phyloP scores from a whole-genome alignment of 1,139 yeast species.

The Magnusiomyces fungicola region DNA sequence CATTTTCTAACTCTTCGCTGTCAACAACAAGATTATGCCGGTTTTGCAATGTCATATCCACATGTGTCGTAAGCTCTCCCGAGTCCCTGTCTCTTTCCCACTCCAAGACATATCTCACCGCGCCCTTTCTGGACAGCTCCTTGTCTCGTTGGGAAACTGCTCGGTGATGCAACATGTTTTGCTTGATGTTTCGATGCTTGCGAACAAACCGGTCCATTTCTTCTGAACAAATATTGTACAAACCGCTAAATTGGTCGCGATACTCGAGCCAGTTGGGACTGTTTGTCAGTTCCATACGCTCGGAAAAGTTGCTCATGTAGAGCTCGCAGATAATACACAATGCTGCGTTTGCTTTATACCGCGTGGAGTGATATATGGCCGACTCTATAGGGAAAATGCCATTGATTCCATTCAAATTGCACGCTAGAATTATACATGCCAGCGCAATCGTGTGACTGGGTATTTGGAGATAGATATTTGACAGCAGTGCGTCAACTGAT shows the following conservation, averaged over 20 bases:
- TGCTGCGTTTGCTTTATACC: constrained; percentile 48
- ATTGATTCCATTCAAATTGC: constrained; percentile 30
- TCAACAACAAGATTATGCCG: too few species aligned
- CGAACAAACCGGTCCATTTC: background rate
- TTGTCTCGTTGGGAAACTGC: background rate
- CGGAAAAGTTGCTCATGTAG: constrained; percentile 20
- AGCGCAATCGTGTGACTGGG: constrained; percentile 81
- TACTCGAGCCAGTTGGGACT: background rate
- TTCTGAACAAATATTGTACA: background rate
- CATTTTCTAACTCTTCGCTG: too few species aligned
- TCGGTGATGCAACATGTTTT: too few species aligned
- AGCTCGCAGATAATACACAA: constrained; percentile 55
- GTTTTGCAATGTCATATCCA: background rate
- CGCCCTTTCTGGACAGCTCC: background rate
- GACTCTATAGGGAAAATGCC: constrained; percentile 25
- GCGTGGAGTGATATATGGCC: constrained; percentile 19
- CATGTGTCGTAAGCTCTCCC: background rate
- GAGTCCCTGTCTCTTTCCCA: constrained; percentile 1
- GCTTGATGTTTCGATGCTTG: background rate
- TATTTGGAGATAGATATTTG: constrained; percentile 60
- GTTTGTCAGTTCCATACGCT: background rate
- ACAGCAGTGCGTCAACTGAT: constrained; percentile 63
- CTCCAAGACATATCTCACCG: constrained; percentile 4
- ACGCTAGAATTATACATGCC: constrained; percentile 51
- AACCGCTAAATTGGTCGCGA: background rate